phyloP scores from a whole-genome alignment of 768 basidiomycete genomes.

The Rhizopogon vinicolor region DNA sequence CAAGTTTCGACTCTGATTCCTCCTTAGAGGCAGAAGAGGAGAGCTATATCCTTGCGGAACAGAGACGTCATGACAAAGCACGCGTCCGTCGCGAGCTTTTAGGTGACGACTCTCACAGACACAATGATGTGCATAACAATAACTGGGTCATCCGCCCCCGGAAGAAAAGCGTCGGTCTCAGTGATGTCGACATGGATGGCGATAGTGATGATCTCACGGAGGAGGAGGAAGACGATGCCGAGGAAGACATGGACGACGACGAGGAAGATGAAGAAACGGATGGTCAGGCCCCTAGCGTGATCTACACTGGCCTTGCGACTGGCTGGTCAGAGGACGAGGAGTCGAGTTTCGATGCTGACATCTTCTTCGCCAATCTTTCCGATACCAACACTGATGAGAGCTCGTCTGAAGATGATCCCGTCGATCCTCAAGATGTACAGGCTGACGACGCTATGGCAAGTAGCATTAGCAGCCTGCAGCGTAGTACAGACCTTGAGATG shows the following conservation, averaged over 20 bases:
- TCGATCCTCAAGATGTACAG: constrained; percentile 37
- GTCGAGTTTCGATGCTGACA: constrained; percentile 75
- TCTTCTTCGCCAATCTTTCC: constrained; percentile 79
- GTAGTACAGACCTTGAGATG: constrained; percentile 47
- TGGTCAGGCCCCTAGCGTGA: constrained; percentile 31
- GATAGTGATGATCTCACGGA: constrained; percentile 55
- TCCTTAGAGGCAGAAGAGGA: constrained; percentile 61
- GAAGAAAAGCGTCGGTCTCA: constrained; percentile 62
- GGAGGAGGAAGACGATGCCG: constrained; percentile 52
- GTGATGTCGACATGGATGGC: constrained; percentile 61
- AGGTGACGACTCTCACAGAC: constrained; percentile 44
- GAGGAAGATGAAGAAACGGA: constrained; percentile 46
- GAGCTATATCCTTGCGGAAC: constrained; percentile 49
- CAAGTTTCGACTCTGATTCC: constrained; percentile 48
- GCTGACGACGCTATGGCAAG: constrained; percentile 18
- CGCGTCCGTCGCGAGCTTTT: constrained; percentile 58
- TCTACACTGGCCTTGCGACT: constrained; percentile 62
- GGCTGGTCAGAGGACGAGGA: constrained; percentile 81
- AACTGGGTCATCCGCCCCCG: constrained; percentile 70
- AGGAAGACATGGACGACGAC: constrained; percentile 30
- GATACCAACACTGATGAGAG: constrained; percentile 41
- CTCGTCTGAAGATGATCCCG: constrained; percentile 39
- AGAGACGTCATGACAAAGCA: constrained; percentile 41
- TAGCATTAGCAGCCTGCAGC: constrained; percentile 35
- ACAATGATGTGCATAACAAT: constrained; percentile 38